phyloP scores from a whole-genome alignment of 495 filamentous ascomycete genomes.

The Penicillium taxi region DNA sequence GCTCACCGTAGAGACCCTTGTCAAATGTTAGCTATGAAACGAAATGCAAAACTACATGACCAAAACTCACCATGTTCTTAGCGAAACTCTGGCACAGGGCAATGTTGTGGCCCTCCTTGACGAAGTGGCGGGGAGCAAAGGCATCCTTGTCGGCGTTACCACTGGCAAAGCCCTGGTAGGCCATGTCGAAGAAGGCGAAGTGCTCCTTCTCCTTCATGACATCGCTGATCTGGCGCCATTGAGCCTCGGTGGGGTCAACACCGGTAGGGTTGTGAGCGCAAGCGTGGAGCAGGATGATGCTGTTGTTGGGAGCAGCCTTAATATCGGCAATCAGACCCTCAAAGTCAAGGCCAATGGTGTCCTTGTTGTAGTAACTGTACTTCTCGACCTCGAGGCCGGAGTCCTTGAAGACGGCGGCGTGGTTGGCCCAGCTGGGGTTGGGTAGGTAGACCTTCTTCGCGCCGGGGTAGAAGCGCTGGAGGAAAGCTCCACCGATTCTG shows the following conservation, averaged over 20 bases:
- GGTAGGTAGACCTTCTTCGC: conserved; percentile 94
- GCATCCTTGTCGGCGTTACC: conserved; percentile 89
- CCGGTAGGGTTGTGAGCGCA: conserved; percentile 99
- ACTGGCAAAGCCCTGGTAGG: conserved; percentile 96
- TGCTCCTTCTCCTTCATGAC: conserved; percentile 84
- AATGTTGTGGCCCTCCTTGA: conserved; percentile 84
- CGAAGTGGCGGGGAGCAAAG: conserved; percentile 85
- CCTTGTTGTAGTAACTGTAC: conserved; percentile 98
- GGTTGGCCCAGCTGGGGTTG: conserved; percentile 96
- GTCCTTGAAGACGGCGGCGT: conserved; percentile 92
- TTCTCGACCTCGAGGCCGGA: conserved; percentile 81
- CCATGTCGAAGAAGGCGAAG: conserved; percentile 99
- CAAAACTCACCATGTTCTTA: conserved; percentile 95
- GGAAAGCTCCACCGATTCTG: conserved; percentile 88
- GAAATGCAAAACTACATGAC: too few species aligned
- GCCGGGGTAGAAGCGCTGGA: conserved; percentile 79
- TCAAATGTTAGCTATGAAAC: background rate
- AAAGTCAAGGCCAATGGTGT: conserved; percentile 96
- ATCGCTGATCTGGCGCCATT: conserved; percentile 89
- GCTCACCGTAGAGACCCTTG: conserved; percentile 94
- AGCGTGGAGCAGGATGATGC: conserved; percentile 87
- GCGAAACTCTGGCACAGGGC: conserved; percentile 91
- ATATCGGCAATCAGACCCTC: conserved; percentile 88
- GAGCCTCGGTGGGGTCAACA: conserved; percentile 83
- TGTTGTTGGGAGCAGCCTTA: conserved; percentile 77